Evolutionary conservation across 441 rosid genomes (phyloP), one percentile per base, ranked within the genome.

Genomic region (Croton setiger): DNA sequence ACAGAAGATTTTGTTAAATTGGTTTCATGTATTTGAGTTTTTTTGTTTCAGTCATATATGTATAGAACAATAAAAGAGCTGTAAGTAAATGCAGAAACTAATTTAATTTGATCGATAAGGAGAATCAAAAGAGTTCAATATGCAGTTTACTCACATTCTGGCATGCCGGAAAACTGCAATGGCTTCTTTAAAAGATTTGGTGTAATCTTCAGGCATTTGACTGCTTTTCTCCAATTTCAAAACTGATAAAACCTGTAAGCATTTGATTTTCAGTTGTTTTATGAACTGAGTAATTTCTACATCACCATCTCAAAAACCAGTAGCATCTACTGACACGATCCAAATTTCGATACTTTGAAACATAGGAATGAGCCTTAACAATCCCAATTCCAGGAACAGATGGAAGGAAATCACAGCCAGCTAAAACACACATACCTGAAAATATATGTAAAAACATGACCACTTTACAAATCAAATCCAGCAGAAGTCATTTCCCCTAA

Each of bases 361-460:
- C 87, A 56, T 82, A 79, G 71, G 78, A 80, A 79, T 91, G 73
- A 72, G 97, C 91, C 81, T 84, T 93, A 44, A 70, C 86, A 69
- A 88, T 87, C 69, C 96, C 95, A 72, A 90, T 84, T 73, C 98
- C 92, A 71, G 92, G 94, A 76, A 93, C 83, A 18, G 94, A 91
- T 52, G 94, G 87, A 74, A 93, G 94, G 77, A 91, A 93, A 84
- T 93, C 98, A 72, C 98, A 93, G 54, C 96, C 93, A 23, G 96
- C 93, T 77, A 93, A 69, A 55, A 91, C 93, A 70, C 96, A 93
- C 96, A 93, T 91, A 23, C 96, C 97, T 93, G 86, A 35, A 69
- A 47, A 61, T 59, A 61, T 59, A 51, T 55, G 31, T 61, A 48
- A 78, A 36, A 49, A 35, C 64, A 64, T 10, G 60, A 71, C 69